A percentile compares a stretch with the other conserved stretches of the same genome.
phyloP scores from a whole-genome alignment of 176 grass and related monocot genomes.

The Aegilops tauschii region DNA sequence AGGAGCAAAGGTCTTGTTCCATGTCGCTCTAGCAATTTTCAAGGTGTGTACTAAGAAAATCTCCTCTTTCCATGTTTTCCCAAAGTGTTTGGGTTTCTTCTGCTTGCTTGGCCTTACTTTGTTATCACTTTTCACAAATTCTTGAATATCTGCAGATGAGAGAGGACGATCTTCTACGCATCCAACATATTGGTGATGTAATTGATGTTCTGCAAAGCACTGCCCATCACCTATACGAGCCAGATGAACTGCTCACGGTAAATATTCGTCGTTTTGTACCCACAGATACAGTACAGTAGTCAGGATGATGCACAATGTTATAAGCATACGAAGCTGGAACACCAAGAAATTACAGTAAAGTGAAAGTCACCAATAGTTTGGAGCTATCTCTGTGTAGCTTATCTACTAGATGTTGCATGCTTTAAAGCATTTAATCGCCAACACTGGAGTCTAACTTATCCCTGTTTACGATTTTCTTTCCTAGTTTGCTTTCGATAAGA shows the following conservation, averaged over 20 bases:
- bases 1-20: no score
- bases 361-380: background rate
- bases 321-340: background rate
- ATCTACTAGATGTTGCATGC: background rate
- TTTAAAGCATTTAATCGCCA: background rate
- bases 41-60: background rate
- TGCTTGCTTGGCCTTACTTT: background rate
- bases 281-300: background rate
- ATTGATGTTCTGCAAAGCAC: slow-evolving; percentile 89
- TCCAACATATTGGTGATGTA: slow-evolving; percentile 91
- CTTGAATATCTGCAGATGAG: slow-evolving; percentile 56
- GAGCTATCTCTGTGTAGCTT: background rate
- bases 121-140: slow-evolving; percentile 4
- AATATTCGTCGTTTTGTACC: background rate
- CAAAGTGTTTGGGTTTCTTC: background rate
- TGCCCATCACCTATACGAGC: slow-evolving; percentile 74
- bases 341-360: background rate
- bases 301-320: background rate
- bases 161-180: slow-evolving; percentile 74
- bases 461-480: background rate
- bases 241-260: slow-evolving; percentile 90
- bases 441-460: background rate
- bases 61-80: background rate
- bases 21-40: no score
- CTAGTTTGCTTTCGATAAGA: slow-evolving; percentile 93